These are phyloP conservation scores for Phytopythium helicoides DNA, from an alignment of 352 stramenopile species.

Conservation along the genomic window DNA sequence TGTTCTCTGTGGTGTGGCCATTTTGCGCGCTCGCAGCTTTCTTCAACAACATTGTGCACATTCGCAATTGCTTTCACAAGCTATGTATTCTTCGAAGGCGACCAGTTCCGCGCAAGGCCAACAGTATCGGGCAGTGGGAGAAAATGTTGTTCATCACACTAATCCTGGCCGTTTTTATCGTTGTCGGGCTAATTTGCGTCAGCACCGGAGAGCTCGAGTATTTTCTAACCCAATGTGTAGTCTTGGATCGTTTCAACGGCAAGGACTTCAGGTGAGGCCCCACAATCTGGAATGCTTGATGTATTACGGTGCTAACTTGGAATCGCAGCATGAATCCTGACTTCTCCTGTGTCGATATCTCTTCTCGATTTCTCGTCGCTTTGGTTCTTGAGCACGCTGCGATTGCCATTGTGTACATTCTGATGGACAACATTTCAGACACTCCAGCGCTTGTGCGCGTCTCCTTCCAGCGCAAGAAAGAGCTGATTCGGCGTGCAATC, in stretches of 20 bases:
- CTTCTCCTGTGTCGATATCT: constrained; percentile 75
- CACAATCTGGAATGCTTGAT: background rate
- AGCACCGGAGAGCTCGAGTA: constrained; percentile 83
- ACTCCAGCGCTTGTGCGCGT: constrained; percentile 70
- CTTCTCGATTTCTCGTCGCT: constrained; percentile 75
- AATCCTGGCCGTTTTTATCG: constrained; percentile 77
- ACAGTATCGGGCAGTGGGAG: constrained; percentile 87
- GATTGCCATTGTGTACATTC: constrained; percentile 69
- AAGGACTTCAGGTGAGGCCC: constrained; percentile 76
- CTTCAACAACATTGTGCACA: constrained; percentile 81
- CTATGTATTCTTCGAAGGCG: constrained; percentile 66
- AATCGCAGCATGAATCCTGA: constrained; percentile 72
- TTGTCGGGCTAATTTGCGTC: constrained; percentile 83
- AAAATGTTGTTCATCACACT: constrained; percentile 86
- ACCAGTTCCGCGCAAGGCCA: constrained; percentile 74
- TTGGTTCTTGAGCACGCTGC: constrained; percentile 74
- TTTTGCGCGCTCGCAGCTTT: constrained; percentile 79
- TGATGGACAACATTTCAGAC: constrained; percentile 83
- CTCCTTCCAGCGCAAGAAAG: constrained; percentile 84
- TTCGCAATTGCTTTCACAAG: constrained; percentile 85
- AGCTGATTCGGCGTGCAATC: constrained; percentile 83
- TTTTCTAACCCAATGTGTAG: constrained; percentile 70
- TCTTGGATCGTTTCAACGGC: constrained; percentile 73
- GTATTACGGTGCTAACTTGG: background rate
- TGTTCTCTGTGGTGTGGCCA: constrained; percentile 88